Conservation (phyloP, 768 basidiomycete species). For the Rhizopogon roseolus region DNA sequence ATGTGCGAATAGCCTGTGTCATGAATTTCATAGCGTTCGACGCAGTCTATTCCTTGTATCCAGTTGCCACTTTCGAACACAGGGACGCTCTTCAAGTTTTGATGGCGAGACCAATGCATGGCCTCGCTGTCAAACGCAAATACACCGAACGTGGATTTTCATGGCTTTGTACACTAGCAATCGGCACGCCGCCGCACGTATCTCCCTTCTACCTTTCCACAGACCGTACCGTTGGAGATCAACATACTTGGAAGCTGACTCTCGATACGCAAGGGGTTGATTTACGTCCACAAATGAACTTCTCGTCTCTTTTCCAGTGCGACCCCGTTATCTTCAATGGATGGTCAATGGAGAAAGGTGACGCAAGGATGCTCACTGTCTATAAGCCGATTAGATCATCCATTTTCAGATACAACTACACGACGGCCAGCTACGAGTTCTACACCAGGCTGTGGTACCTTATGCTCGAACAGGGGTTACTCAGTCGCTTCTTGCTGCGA, state of each 20-base stretch:
- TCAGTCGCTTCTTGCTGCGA: neutral
- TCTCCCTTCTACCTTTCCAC: slow-evolving; percentile 11
- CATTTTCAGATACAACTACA: slow-evolving; percentile 6
- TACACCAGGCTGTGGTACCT: neutral
- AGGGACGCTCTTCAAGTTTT: slow-evolving; percentile 19
- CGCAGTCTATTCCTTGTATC: slow-evolving; percentile 34
- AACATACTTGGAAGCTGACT: slow-evolving; percentile 21
- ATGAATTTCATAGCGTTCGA: slow-evolving; percentile 39
- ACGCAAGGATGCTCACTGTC: neutral
- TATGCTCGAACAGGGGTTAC: neutral
- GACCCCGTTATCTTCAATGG: slow-evolving; percentile 8
- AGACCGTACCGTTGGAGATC: slow-evolving; percentile 23
- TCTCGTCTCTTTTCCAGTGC: slow-evolving; percentile 1
- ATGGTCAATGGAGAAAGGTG: neutral
- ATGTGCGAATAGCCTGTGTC: slow-evolving; percentile 27
- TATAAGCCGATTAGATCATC: neutral
- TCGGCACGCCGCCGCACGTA: neutral
- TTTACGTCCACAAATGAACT: neutral
- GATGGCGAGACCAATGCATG: slow-evolving; percentile 3
- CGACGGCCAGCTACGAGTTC: neutral
- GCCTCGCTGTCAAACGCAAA: slow-evolving; percentile 18
- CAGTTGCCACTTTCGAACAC: slow-evolving; percentile 31
- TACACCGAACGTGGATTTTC: slow-evolving; percentile 26
- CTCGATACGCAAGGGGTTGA: slow-evolving; percentile 9
- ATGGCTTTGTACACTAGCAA: slow-evolving; percentile 20